Conservation (phyloP, 2,329 filamentous ascomycete genomes). For the Aspergillus aculeatinus region DNA sequence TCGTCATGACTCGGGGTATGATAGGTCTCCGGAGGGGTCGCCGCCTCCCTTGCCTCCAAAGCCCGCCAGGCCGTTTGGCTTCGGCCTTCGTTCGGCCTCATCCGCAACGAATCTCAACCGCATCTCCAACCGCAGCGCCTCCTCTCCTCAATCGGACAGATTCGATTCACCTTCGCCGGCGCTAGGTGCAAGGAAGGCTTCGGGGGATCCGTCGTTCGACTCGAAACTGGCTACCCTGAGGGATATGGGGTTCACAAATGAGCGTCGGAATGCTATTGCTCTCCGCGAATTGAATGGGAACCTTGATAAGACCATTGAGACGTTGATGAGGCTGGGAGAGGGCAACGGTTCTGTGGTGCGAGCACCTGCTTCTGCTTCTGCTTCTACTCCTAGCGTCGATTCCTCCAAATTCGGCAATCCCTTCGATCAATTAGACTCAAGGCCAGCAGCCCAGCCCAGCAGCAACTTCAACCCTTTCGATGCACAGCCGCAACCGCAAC, state of each 20-base stretch:
- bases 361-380: slow-evolving; percentile 61
- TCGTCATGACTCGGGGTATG: slow-evolving; percentile 58
- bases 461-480: slow-evolving; percentile 69
- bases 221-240: slow-evolving; percentile 73
- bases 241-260: slow-evolving; percentile 90
- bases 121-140: slow-evolving; percentile 50
- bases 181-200: background rate
- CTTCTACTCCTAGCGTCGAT: slow-evolving; percentile 28
- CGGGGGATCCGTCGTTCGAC: slow-evolving; percentile 54
- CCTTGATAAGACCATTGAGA: slow-evolving; percentile 80
- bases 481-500: slow-evolving; percentile 29
- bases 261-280: slow-evolving; percentile 75
- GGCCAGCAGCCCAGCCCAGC: slow-evolving; percentile 34
- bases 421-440: slow-evolving; percentile 57
- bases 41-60: slow-evolving; percentile 61
- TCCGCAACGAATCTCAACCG: slow-evolving; percentile 65
- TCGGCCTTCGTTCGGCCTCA: slow-evolving; percentile 66
- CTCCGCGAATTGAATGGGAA: slow-evolving; percentile 82
- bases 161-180: slow-evolving; percentile 3
- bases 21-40: slow-evolving; percentile 53
- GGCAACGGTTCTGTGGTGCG: slow-evolving; percentile 50
- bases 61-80: slow-evolving; percentile 60
- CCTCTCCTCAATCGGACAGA: slow-evolving; percentile 26
- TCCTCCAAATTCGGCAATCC: slow-evolving; percentile 58
- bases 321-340: slow-evolving; percentile 78